Conservation (phyloP, 2,329 filamentous ascomycete species). For the Penicillium concentricum region DNA sequence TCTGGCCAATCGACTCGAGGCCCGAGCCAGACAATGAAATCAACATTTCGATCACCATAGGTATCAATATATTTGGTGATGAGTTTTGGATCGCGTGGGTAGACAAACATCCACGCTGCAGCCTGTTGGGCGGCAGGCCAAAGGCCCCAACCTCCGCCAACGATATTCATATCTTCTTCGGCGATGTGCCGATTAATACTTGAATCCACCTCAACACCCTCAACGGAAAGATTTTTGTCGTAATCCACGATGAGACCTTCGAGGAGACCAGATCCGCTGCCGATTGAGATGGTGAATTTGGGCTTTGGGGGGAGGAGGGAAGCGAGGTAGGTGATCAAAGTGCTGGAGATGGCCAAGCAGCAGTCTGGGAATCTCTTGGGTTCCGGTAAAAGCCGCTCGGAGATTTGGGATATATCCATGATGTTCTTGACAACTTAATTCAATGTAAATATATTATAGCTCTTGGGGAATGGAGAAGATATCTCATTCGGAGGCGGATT, state of each 20-base stretch:
- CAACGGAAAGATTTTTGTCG: slow-evolving; percentile 31
- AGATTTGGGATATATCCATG: slow-evolving; percentile 19
- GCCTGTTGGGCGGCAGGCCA: slow-evolving; percentile 44
- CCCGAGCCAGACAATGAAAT: slow-evolving; percentile 33
- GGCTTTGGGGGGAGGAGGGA: slow-evolving; percentile 26
- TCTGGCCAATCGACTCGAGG: slow-evolving; percentile 32
- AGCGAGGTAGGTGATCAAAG: slow-evolving; percentile 19
- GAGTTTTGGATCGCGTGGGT: slow-evolving; percentile 51
- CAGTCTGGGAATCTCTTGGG: slow-evolving; percentile 28
- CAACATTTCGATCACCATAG: slow-evolving; percentile 14
- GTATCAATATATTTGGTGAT: slow-evolving; percentile 45
- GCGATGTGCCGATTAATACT: slow-evolving; percentile 49
- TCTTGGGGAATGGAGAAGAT: neutral
- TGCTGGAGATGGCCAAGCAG: slow-evolving; percentile 30
- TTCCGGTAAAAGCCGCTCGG: slow-evolving; percentile 13
- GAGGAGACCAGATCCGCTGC: slow-evolving; percentile 53
- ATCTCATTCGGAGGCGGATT: slow-evolving; percentile 7
- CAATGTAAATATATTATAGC: no score
- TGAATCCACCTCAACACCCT: slow-evolving; percentile 51
- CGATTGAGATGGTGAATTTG: slow-evolving; percentile 46
- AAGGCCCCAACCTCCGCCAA: slow-evolving; percentile 47
- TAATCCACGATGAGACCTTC: slow-evolving; percentile 43
- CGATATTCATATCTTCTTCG: slow-evolving; percentile 41
- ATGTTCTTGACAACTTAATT: neutral
- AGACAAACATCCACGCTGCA: slow-evolving; percentile 53